A percentile compares a stretch with the other conserved stretches of the same genome.
Evolutionary conservation across 768 basidiomycete species (phyloP).

Genomic region (Tremella yokohamensis): DNA sequence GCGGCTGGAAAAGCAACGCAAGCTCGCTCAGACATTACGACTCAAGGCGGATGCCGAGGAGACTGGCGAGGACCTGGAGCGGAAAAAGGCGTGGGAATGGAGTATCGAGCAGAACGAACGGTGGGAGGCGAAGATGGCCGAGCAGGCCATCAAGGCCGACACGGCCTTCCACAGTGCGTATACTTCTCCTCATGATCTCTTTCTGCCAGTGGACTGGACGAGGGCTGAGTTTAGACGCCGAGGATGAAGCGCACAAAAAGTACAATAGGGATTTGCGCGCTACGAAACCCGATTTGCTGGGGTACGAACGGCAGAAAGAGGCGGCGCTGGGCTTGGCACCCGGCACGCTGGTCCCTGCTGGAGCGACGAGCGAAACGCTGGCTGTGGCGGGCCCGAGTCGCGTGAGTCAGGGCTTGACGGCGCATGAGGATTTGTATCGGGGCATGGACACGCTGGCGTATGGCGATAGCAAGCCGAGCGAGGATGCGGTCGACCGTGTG

Average conservation of each 20-base stretch:
- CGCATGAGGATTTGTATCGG: slow-evolving; percentile 75
- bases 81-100: slow-evolving; percentile 91
- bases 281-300: slow-evolving; percentile 79
- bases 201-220: not conserved
- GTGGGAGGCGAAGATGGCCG: slow-evolving; percentile 75
- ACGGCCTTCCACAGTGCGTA: slow-evolving; percentile 71
- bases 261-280: slow-evolving; percentile 90
- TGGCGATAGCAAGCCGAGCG: slow-evolving; percentile 89
- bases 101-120: slow-evolving; percentile 91
- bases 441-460: slow-evolving; percentile 91
- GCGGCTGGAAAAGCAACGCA: slow-evolving; percentile 81
- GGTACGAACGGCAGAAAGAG: slow-evolving; percentile 87
- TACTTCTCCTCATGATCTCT: not conserved
- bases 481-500: slow-evolving; percentile 91
- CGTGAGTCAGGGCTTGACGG: slow-evolving; percentile 52
- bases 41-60: slow-evolving; percentile 85
- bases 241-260: slow-evolving; percentile 77
- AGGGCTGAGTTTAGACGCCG: slow-evolving; percentile 65
- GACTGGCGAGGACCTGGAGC: slow-evolving; percentile 82
- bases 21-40: slow-evolving; percentile 79
- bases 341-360: slow-evolving; percentile 59
- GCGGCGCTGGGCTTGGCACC: slow-evolving; percentile 70
- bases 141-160: slow-evolving; percentile 71
- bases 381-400: slow-evolving; percentile 24
- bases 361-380: slow-evolving; percentile 37